Percentiles rank a stretch among this genome's conserved stretches.
These are phyloP conservation scores for Fusarium tupiense DNA, from an alignment of 2,329 filamentous ascomycete species.

Conservation along the genomic window DNA sequence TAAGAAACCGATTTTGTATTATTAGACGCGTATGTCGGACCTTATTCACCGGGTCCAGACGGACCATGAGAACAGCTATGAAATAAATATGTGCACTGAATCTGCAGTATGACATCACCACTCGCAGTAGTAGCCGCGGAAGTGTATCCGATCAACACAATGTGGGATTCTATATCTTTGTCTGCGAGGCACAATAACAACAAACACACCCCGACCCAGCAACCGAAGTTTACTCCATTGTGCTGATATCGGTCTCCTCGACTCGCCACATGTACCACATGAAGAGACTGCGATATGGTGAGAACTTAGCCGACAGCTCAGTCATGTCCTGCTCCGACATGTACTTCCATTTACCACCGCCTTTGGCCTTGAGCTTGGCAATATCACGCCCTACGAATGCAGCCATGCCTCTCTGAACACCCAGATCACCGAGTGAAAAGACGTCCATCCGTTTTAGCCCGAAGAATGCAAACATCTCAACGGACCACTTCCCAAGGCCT, in stretches of 20 bases:
- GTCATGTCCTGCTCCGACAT: constrained; percentile 95
- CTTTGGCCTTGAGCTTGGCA: constrained; percentile 79
- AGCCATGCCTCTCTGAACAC: constrained; percentile 95
- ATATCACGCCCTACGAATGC: constrained; percentile 86
- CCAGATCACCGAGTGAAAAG: constrained; percentile 90
- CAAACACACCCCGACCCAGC: constrained; percentile 29
- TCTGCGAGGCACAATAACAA: neutral
- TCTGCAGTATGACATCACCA: constrained; percentile 35
- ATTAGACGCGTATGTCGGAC: neutral
- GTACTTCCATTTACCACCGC: constrained; percentile 95
- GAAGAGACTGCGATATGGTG: constrained; percentile 88
- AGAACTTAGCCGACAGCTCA: constrained; percentile 80
- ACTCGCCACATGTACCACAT: constrained; percentile 99
- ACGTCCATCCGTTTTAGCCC: constrained; percentile 94
- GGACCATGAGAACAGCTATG: constrained; percentile 5
- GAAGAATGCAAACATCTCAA: constrained; percentile 98
- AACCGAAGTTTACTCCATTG: constrained; percentile 55
- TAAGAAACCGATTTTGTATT: constrained; percentile 5
- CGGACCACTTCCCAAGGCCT: constrained; percentile 88
- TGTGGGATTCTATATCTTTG: neutral
- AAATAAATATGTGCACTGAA: neutral
- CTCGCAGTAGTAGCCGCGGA: neutral
- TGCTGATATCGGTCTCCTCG: constrained; percentile 78
- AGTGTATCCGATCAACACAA: constrained; percentile 10
- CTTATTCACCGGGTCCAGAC: constrained; percentile 1